Evolutionary conservation across 164 flowering plant genomes (phyloP).

Genomic region (Stephania japonica): DNA sequence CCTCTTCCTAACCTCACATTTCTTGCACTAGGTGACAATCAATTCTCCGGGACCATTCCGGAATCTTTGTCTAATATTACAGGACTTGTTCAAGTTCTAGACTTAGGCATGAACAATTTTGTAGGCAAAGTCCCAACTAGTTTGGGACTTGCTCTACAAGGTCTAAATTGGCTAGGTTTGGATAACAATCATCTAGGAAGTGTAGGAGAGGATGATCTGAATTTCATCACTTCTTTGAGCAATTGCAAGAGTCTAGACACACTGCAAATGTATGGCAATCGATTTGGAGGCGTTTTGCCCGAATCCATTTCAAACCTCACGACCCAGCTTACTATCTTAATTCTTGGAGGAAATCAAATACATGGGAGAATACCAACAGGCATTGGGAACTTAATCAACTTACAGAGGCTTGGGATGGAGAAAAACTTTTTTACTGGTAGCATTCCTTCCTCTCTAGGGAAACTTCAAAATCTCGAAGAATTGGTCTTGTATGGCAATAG

Average conservation of each 20-base stretch:
- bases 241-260: slow-evolving; percentile 14
- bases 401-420: slow-evolving; percentile 11
- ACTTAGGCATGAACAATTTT: neutral
- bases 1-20: slow-evolving; percentile 16
- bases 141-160: neutral
- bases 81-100: neutral
- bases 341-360: slow-evolving; percentile 19
- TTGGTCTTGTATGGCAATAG: neutral
- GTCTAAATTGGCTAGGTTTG: neutral
- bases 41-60: slow-evolving; percentile 10
- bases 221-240: slow-evolving; percentile 18
- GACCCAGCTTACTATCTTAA: neutral
- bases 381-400: slow-evolving; percentile 25
- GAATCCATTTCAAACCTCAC: slow-evolving; percentile 28
- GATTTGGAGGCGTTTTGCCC: slow-evolving; percentile 29
- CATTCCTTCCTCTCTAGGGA: slow-evolving; percentile 18
- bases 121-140: neutral
- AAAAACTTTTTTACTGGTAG: slow-evolving; percentile 20
- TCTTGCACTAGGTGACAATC: neutral
- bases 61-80: slow-evolving; percentile 7
- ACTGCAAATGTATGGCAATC: slow-evolving; percentile 7
- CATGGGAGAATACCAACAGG: slow-evolving; percentile 29
- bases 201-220: slow-evolving; percentile 6
- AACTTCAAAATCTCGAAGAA: slow-evolving; percentile 1
- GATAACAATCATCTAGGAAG: slow-evolving; percentile 14